Conservation (phyloP, 2,329 filamentous ascomycete genomes). For the Paraphaeosphaeria minitans region DNA sequence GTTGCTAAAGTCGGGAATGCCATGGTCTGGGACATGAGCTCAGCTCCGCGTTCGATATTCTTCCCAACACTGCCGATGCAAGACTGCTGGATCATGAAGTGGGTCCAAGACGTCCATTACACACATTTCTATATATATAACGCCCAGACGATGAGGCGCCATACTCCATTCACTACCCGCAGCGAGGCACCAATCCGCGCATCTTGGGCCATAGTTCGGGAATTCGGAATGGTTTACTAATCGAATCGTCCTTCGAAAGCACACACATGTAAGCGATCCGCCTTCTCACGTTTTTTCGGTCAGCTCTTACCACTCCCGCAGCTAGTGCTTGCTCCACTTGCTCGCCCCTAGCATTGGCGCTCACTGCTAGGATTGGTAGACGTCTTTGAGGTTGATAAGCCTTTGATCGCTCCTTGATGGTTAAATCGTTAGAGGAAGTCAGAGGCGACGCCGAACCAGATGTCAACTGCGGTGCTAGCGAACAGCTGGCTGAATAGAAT, state of each 20-base stretch:
- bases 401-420: background rate
- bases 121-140: background rate
- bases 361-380: slow-evolving; percentile 41
- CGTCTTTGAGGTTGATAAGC: slow-evolving; percentile 11
- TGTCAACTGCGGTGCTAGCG: slow-evolving; percentile 2
- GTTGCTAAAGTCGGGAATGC: too few relatives aligned
- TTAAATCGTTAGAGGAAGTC: background rate
- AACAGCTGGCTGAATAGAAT: background rate
- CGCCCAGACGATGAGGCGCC: background rate
- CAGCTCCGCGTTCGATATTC: too few relatives aligned
- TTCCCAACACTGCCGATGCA: too few relatives aligned
- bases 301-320: slow-evolving; percentile 35
- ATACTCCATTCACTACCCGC: background rate
- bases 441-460: slow-evolving; percentile 1
- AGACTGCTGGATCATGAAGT: background rate
- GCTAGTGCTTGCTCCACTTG: slow-evolving; percentile 37
- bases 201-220: slow-evolving; percentile 16
- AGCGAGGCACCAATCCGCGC: slow-evolving; percentile 9
- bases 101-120: background rate
- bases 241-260: background rate
- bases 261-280: background rate
- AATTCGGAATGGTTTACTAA: slow-evolving; percentile 14
- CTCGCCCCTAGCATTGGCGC: slow-evolving; percentile 42
- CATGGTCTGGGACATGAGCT: too few relatives aligned
- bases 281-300: background rate